Base-by-base conservation (phyloP, 169 alveolate species). In the Eimeria acervulina region DNA sequence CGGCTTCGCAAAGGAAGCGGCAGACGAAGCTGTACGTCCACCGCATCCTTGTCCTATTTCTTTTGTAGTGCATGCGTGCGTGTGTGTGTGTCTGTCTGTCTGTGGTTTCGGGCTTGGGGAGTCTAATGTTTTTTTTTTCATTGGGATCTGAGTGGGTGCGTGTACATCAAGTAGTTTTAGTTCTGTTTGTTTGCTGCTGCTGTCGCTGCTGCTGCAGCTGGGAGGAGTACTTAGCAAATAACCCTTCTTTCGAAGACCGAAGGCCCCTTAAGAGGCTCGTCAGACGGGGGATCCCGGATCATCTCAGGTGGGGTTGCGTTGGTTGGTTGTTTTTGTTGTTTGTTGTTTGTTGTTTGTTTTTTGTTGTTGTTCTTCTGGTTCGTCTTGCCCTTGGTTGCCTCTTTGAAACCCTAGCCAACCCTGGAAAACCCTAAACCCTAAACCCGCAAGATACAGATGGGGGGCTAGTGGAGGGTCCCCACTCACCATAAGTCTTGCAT, bases 231-330 rank as follows among this genome's bases (percentile, higher is more conserved):
- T 31, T 87, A 21, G 88, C 44, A 33, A n/a, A 36, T 21, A 87
- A 95, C 47, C 94, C 95, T 33, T 19, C 78, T 0, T 36, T 95
- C 40, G 44, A 59, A 33, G 81, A 95, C 59, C 59, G 89, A 0
- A 15, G 70, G 31, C 40, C 68, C 13, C 55, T 95, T 21, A 95
- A 95, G 76, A 59, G 81, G 42, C 90, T 95, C 19, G 88, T 87
- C 17, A 42, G 96, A 0, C 42, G 63, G 6, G 96, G 96, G 12
- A 78, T 95, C 5, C 96, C 96, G 1, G 94, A 95, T 68, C 63
- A 72, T 23, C 63, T 95, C 72, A 87, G 96, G 95, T 88, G 36
- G n/a, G 52, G 63, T 12, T 17, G 59, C 15, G 59, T 42, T 61
- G 10, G 28, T 8, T 51, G 81, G 36, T 40, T 87, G 21, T 40